phyloP scores from a whole-genome alignment of 139 green algal species.

The Chlorella sp. region DNA sequence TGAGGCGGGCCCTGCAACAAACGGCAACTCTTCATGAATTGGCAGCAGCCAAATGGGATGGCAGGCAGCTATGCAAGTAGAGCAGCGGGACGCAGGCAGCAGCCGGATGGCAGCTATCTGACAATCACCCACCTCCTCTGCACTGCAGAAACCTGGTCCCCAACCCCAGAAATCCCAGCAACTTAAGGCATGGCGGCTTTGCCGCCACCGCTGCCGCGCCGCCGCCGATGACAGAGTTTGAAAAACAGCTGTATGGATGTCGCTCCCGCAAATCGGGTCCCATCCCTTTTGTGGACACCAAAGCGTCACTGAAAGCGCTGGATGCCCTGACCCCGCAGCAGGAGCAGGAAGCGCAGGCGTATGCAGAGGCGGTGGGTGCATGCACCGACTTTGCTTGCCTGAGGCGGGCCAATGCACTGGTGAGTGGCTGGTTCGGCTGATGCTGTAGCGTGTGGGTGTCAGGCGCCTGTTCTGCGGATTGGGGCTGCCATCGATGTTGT shows the following conservation, averaged over 20 bases:
- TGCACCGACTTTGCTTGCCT: constrained; percentile 25
- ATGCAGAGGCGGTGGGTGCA: background rate
- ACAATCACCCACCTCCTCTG: no score
- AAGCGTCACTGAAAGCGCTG: background rate
- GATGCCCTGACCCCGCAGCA: background rate
- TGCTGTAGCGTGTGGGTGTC: no score
- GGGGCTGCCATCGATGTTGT: background rate
- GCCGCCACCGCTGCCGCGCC: no score
- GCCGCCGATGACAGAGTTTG: background rate
- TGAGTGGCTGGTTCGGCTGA: background rate
- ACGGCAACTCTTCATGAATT: background rate
- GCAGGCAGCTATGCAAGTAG: no score
- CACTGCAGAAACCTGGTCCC: no score
- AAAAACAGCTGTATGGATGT: constrained; percentile 21
- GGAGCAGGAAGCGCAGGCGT: background rate
- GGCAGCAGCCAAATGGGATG: background rate
- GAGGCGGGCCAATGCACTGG: background rate
- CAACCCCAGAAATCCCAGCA: no score
- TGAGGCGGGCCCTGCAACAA: background rate
- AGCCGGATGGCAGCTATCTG: no score
- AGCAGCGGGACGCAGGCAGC: no score
- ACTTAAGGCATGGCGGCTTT: no score
- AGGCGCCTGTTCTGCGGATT: background rate
- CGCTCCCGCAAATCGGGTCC: background rate
- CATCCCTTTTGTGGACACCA: constrained; percentile 11